Base-by-base conservation (phyloP, 352 stramenopile genomes). In the Globisporangium nunn region DNA sequence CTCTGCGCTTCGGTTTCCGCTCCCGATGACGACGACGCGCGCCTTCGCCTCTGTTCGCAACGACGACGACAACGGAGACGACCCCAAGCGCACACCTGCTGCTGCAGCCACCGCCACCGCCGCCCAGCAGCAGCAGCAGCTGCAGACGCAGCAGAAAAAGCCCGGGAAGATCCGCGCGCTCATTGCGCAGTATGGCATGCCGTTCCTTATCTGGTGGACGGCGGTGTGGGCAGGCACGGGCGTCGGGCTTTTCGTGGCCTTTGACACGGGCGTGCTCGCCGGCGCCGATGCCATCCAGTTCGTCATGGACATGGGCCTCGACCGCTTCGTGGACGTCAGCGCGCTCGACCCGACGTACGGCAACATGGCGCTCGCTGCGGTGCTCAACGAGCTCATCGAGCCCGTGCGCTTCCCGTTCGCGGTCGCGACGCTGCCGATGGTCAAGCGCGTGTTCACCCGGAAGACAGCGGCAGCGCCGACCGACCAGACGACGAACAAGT, bases 331-430 rank as follows among this genome's bases (percentile, higher is more conserved):
- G 45, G 84, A 94, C 66, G 69, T 84, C 8, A 63, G 70, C 50
- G 67, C 67, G 28, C 61, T 96, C 11, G 81, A 95, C 72, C 87
- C 87, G 30, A 91, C 74, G 46, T 86, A 95, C 60, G 84, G 85
- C 45, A 95, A 95, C 70, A 79, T 94, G 40, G 83, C 85, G 56
- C 75, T 95, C 49, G 83, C 87, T 35, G 69, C 92, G 43, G 75
- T 95, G 23, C 68, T 93, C 52, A 96, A 96, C 73, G 87, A 96
- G 62, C 77, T 62, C 52, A 50, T 95, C 50, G 87, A 96, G 63
- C 67, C 88, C 31, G 58, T 96, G 28, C 87, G 87, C 18, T 91
- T 95, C 64, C 82, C 87, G 17, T 75, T 96, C 46, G 80, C 76
- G 40, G 57, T 96, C 29, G 85, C 85, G 14, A 96, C 87, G 45